Evolutionary conservation across 208 protist species (phyloP), one percentile per base, ranked within the genome.

Genomic region (Angomonas deanei): DNA sequence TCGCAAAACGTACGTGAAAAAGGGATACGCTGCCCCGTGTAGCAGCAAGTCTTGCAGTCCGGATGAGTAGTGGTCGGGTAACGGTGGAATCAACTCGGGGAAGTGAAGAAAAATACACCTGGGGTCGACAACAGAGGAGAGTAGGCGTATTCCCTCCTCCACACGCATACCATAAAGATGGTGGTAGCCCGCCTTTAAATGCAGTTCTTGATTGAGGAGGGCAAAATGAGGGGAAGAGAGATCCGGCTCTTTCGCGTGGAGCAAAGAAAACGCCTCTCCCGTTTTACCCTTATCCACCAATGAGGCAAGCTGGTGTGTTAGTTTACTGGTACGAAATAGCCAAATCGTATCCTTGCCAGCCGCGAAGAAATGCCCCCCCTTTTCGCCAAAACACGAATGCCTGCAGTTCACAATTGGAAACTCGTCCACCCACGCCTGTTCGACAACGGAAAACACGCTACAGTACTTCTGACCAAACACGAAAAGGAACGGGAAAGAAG

Each of bases 101-200:
- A 92, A 32, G 19, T 76, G 57, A 11, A 86, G 48, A 17, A 89
- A 60, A 49, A 95, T 60, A 28, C 92, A 84, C 33, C 85, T 76
- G 13, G 81, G 75, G 64, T 92, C 86, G 19, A 92, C 66, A 57
- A 72, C 71, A 55, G 72, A 58, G n/a, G 72, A 71, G 52, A 92
- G 76, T 54, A 80, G 68, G 30, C 65, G 39, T 52, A 94, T 69
- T 10, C 83, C 88, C 17, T 83, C 59, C 10, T 39, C 59, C 10
- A 80, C 61, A 3, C 72, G 65, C 26, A 74, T 72, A 17, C 70
- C 72, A 48, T 80, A 74, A 28, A 95, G 64, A 46, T 79, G 68
- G 1, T 76, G 68, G 68, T 88, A 92, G 33, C 83, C 84, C 17
- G 75, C 76, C 78, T 84, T 90, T 52, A 80, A 66, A 53, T 86